Evolutionary conservation across 2,329 filamentous ascomycete species (phyloP), one percentile per base, ranked within the genome.

Genomic region (Botrytis fabae): DNA sequence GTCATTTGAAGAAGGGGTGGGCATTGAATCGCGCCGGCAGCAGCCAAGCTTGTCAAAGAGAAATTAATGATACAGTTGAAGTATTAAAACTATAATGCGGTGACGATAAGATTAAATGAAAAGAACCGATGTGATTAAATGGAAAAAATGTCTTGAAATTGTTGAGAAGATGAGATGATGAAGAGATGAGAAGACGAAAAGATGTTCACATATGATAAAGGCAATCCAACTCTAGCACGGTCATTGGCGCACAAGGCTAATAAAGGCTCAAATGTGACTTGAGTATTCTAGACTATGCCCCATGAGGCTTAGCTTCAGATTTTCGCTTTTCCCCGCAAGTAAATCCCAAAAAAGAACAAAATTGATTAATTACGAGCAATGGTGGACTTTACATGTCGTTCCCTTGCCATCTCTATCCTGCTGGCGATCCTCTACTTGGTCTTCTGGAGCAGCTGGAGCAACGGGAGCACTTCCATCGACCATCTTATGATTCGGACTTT

Each of bases 21-120:
- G 81, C 80, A 82, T 81, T 77, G 64, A 77, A 74, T 79, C 76
- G 78, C 78, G 78, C 78, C 75, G 69, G 79, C 77, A 77, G 78
- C 76, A 75, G 77, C 76, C 76, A 78, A 78, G 76, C 78, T 77
- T 44, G 62, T 70, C 73, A 73, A 76, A 48, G 68, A 40, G 51
- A 75, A 59, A 74, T 73, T 80, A 80, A 76, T 78, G 78, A 80
- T 80, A 79, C 79, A 81, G 75, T 57, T 74, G 71, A 66, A 76
- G 73, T 78, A 78, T 64, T 38, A 70, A 78, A 78, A 63, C 54
- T 64, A 64, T 73, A 71, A 70, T 20, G 54, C 66, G 57, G 61
- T 70, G 66, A 62, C 20, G 74, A 77, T 78, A 62, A n/a, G 74
- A 77, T 79, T 78, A 80, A 71, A 78, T 78, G 76, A 68, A 77